Conservation (phyloP, 2,329 filamentous ascomycete species). For the Chaetomium globosum region DNA sequence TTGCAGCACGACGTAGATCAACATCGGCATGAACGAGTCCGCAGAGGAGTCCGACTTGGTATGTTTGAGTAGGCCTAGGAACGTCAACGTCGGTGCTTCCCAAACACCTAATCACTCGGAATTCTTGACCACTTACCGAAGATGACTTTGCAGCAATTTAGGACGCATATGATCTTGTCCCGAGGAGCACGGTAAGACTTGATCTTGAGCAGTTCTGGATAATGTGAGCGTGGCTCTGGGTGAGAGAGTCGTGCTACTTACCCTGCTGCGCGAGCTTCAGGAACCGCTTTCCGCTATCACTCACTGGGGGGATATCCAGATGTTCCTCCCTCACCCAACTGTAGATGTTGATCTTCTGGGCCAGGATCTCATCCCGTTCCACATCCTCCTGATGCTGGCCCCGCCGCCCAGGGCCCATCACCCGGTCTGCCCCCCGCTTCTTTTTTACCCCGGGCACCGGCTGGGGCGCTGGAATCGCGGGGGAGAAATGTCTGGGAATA, state of each 20-base stretch:
- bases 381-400: conserved; percentile 98
- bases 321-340: conserved; percentile 92
- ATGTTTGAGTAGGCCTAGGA: conserved; percentile 80
- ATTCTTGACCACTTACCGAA: conserved; percentile 67
- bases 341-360: conserved; percentile 96
- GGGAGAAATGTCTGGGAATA: conserved; percentile 96
- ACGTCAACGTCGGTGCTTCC: not conserved
- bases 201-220: conserved; percentile 87
- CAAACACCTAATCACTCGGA: rapidly evolving
- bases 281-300: conserved; percentile 85
- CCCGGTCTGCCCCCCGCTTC: conserved; percentile 67
- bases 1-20: conserved; percentile 94
- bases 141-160: conserved; percentile 99
- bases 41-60: conserved; percentile 92
- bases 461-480: conserved; percentile 81
- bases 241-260: conserved; percentile 40
- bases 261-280: conserved; percentile 86
- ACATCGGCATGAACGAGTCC: conserved; percentile 89
- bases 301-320: conserved; percentile 84
- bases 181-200: conserved; percentile 94
- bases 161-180: conserved; percentile 96
- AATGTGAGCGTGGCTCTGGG: conserved; percentile 33
- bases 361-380: conserved; percentile 90
- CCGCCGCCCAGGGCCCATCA: conserved; percentile 77
- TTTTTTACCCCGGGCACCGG: conserved; percentile 69